Evolutionary conservation across 108 stramenopile species (phyloP), one percentile per base, ranked within the genome.

Genomic region (Cyclotella cryptica): DNA sequence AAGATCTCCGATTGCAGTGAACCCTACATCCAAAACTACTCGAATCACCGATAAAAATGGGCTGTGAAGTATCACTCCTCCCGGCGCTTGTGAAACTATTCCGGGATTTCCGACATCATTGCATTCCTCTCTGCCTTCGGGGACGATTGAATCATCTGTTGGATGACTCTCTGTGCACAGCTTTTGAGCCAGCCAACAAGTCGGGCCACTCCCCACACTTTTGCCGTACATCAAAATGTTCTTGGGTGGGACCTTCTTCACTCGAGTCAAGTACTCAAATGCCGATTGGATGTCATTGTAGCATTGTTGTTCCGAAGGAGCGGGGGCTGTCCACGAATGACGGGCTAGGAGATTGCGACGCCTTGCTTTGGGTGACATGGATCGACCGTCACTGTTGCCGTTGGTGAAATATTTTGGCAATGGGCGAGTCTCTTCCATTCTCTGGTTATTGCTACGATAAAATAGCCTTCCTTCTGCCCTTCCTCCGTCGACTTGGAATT

Each of bases 201-300:
- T 87, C 2, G 95, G 95, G 1, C 95, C 95, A 54, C 78, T 80
- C 0, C 86, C 88, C 1, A 89, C 74, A 41, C 74, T 75, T 63
- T 89, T 80, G 26, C 89, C 90, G 61, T 92, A 95, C 53, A 97
- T 66, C 19, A 97, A 59, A 54, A 97, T 90, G 28, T 82, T 80
- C 45, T 72, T 57, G 11, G 95, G 81, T 1, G 64, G 58, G 22
- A 95, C 66, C 6, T 84, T 66, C 39, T 77, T 66, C 12, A 77
- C 61, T 11, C 63, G 47, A 17, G 78, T 84, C 21, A 96, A 84
- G 64, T 92, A 89, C 7, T 86, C 69, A 59, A 88, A 94, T 22
- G 86, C 91, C 11, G 90, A 84, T 26, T 90, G 80, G 47, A 94
- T 86, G 67, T 96, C 92, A 13, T 84, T 86, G 81, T 95, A 97